These are phyloP conservation scores for Yamadazyma triangularis DNA, from an alignment of 1,139 yeast genomes.

Conservation along the genomic window DNA sequence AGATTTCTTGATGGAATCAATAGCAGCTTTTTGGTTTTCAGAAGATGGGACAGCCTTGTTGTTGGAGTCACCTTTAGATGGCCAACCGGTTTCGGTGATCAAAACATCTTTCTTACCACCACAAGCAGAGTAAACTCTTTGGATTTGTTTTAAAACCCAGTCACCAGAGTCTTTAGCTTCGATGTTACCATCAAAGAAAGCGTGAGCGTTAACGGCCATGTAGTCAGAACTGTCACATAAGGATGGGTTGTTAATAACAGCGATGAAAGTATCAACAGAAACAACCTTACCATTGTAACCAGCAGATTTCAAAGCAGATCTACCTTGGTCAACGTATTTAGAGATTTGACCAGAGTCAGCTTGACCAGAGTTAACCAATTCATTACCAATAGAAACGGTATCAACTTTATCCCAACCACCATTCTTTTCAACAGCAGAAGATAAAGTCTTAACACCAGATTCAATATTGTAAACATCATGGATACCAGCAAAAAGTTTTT, in stretches of 20 bases:
- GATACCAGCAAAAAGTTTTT: conserved; percentile 75
- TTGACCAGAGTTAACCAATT: conserved; percentile 72
- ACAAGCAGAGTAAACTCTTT: conserved; percentile 56
- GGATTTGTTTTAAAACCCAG: conserved; percentile 68
- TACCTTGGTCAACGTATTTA: conserved; percentile 51
- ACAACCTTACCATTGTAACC: conserved; percentile 80
- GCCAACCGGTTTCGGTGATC: conserved; percentile 91
- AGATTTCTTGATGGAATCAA: conserved; percentile 49
- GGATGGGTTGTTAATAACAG: conserved; percentile 70
- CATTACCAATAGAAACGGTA: conserved; percentile 83
- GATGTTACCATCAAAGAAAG: conserved; percentile 75
- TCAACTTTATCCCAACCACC: conserved; percentile 65
- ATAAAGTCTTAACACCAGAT: conserved; percentile 40
- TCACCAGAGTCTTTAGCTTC: conserved; percentile 64
- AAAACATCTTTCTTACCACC: conserved; percentile 58
- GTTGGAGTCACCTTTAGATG: conserved; percentile 66
- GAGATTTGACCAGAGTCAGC: conserved; percentile 56
- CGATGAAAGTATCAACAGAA: conserved; percentile 82
- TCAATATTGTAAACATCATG: conserved; percentile 54
- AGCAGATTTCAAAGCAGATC: conserved; percentile 48
- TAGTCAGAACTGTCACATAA: conserved; percentile 78
- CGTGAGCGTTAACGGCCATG: conserved; percentile 85
- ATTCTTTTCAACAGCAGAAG: conserved; percentile 42
- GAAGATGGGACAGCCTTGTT: conserved; percentile 66
- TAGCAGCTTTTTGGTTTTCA: conserved; percentile 61